phyloP scores from a whole-genome alignment of 345 rosid genomes.

The Cardamine occulta region DNA sequence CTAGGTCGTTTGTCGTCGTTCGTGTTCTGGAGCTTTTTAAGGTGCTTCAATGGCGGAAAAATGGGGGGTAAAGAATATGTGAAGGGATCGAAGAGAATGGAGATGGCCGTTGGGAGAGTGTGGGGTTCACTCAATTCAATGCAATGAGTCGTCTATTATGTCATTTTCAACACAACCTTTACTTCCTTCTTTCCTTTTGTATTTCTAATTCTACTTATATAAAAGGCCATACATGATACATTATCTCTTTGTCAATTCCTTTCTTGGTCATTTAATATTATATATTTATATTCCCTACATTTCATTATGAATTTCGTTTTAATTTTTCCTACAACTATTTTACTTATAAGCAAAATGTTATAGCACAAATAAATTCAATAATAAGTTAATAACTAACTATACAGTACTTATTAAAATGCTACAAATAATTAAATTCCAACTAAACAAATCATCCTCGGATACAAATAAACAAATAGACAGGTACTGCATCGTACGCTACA shows the following conservation, averaged over 20 bases:
- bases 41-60: slow-evolving; percentile 22
- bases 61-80: background rate
- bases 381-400: too few species aligned
- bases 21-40: background rate
- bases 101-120: slow-evolving; percentile 43
- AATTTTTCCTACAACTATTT: background rate
- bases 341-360: background rate
- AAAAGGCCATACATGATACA: background rate
- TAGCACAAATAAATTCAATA: background rate
- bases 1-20: background rate
- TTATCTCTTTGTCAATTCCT: background rate
- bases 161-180: slow-evolving; percentile 29
- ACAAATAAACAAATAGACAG: background rate
- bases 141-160: slow-evolving; percentile 29
- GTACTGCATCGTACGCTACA: background rate
- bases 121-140: slow-evolving; percentile 37
- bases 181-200: background rate
- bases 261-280: background rate
- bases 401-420: background rate
- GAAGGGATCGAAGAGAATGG: background rate
- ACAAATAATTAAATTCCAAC: background rate
- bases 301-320: background rate
- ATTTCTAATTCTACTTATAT: background rate
- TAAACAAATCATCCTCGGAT: background rate
- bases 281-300: background rate